Conservation (phyloP, 192 early-diverging fungal species). For the Mortierella alpina region DNA sequence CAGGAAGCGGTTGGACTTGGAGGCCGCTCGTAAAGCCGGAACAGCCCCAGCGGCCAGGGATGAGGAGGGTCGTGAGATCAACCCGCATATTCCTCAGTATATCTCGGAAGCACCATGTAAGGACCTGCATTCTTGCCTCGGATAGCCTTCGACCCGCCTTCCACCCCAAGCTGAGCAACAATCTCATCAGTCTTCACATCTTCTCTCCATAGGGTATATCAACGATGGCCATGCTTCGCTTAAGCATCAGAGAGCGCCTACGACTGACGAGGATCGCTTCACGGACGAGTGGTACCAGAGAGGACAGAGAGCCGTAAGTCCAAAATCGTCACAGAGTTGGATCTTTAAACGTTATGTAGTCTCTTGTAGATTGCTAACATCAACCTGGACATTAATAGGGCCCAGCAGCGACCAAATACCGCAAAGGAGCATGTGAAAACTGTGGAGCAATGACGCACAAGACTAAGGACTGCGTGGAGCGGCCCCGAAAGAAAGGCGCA, state of each 20-base stretch:
- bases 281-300: slow-evolving; percentile 83
- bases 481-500: slow-evolving; percentile 90
- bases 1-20: slow-evolving; percentile 92
- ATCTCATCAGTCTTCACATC: neutral
- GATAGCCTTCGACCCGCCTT: neutral
- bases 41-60: slow-evolving; percentile 88
- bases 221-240: slow-evolving; percentile 84
- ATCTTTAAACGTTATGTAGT: neutral
- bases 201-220: slow-evolving; percentile 68
- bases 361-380: slow-evolving; percentile 9
- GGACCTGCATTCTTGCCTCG: neutral
- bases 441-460: slow-evolving; percentile 98
- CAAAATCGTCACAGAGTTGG: neutral
- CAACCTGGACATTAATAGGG: slow-evolving; percentile 52
- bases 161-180: neutral
- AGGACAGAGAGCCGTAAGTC: slow-evolving; percentile 72
- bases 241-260: slow-evolving; percentile 83
- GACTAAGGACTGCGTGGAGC: slow-evolving; percentile 92
- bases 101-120: slow-evolving; percentile 95
- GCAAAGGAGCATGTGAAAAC: slow-evolving; percentile 97
- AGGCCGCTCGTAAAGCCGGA: slow-evolving; percentile 95
- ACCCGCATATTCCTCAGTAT: slow-evolving; percentile 98
- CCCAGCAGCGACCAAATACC: slow-evolving; percentile 88
- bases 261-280: slow-evolving; percentile 31
- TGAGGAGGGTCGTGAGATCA: slow-evolving; percentile 93